Conservation (phyloP, 1,139 yeast species). For the Suhomyces bribrorum region DNA sequence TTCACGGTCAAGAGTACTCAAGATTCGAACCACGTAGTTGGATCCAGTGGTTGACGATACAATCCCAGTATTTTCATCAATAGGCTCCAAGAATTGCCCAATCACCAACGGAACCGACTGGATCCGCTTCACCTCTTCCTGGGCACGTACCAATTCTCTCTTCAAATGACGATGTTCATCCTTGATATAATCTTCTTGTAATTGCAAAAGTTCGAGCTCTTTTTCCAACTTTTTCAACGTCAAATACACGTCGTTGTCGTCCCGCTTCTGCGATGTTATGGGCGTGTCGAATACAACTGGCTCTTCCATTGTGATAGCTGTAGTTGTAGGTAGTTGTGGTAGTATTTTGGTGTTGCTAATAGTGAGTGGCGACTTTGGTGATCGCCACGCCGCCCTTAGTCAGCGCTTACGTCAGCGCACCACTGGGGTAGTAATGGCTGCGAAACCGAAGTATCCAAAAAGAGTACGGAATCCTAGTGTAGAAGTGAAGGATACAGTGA, state of each 20-base stretch:
- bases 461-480: too few species aligned
- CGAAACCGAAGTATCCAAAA: too few species aligned
- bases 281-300: slow-evolving; percentile 25
- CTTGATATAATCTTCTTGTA: slow-evolving; percentile 95
- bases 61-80: slow-evolving; percentile 94
- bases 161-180: slow-evolving; percentile 97
- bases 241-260: slow-evolving; percentile 70
- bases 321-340: background rate
- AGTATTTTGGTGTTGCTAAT: slow-evolving; percentile 3
- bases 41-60: slow-evolving; percentile 98
- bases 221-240: slow-evolving; percentile 85
- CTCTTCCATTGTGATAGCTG: slow-evolving; percentile 21
- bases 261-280: slow-evolving; percentile 17
- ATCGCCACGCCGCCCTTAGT: slow-evolving; percentile 1
- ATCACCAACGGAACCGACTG: slow-evolving; percentile 97
- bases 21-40: slow-evolving; percentile 90
- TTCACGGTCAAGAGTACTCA: slow-evolving; percentile 93
- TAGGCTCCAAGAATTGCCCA: slow-evolving; percentile 97
- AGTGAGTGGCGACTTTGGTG: slow-evolving; percentile 15
- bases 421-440: too few species aligned
- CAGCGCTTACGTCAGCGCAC: slow-evolving; percentile 2
- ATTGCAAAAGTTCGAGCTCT: slow-evolving; percentile 75
- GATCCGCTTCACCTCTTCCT: slow-evolving; percentile 96
- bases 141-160: slow-evolving; percentile 92
- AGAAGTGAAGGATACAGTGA: too few species aligned